A percentile compares a stretch with the other conserved stretches of the same genome.
Conservation (phyloP, 768 basidiomycete species). For the Rhizopogon rudus region DNA sequence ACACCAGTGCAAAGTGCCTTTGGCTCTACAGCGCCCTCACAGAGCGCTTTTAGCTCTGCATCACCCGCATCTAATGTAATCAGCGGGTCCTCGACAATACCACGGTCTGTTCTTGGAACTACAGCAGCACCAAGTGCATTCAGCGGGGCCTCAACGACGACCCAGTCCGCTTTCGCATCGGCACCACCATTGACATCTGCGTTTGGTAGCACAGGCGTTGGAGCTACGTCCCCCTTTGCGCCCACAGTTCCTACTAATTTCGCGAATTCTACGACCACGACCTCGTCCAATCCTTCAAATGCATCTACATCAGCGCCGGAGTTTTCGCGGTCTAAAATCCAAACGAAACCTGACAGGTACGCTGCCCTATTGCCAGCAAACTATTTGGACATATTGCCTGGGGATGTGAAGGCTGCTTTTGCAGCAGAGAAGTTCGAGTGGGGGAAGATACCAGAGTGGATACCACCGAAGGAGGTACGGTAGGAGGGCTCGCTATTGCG, state of each 20-base stretch:
- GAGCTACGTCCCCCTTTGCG: slow-evolving; percentile 12
- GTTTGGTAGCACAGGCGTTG: slow-evolving; percentile 16
- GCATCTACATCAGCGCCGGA: slow-evolving; percentile 22
- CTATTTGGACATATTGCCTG: slow-evolving; percentile 53
- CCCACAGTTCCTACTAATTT: slow-evolving; percentile 17
- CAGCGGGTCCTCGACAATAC: background rate
- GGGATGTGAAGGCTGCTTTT: slow-evolving; percentile 48
- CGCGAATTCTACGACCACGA: slow-evolving; percentile 21
- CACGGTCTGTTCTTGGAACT: slow-evolving; percentile 5
- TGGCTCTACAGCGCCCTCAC: slow-evolving; percentile 7
- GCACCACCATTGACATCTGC: slow-evolving; percentile 9
- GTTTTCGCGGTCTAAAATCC: slow-evolving; percentile 29
- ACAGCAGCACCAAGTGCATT: background rate
- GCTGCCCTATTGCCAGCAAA: slow-evolving; percentile 51
- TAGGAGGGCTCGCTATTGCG: slow-evolving; percentile 18
- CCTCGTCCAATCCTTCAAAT: slow-evolving; percentile 14
- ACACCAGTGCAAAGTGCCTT: slow-evolving; percentile 17
- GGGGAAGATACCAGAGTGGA: slow-evolving; percentile 69
- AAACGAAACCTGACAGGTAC: slow-evolving; percentile 50
- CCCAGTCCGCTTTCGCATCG: slow-evolving; percentile 23
- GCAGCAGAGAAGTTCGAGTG: slow-evolving; percentile 54
- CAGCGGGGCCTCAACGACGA: background rate
- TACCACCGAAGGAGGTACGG: slow-evolving; percentile 59
- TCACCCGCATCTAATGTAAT: background rate
- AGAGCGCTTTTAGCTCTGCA: slow-evolving; percentile 13